Percentiles rank a stretch among this genome's conserved stretches.
Conservation (phyloP, 306 rosid species). For the Dicorynia guianensis region DNA sequence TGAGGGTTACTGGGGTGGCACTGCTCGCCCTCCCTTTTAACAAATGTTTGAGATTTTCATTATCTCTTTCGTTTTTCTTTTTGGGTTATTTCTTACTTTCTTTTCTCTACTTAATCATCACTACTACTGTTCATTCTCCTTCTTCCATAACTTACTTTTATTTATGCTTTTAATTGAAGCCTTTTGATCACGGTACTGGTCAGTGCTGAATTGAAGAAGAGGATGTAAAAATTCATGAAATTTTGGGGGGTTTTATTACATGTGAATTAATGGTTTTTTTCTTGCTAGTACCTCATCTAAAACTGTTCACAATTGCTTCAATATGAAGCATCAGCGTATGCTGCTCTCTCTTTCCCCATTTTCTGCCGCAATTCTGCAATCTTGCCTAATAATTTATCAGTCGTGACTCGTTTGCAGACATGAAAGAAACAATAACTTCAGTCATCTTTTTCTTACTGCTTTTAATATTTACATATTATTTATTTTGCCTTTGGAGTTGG, state of each 20-base stretch:
- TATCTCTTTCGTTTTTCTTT: constrained; percentile 33
- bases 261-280: constrained; percentile 7
- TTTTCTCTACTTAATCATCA: constrained; percentile 20
- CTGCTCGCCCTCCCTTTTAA: constrained; percentile 79
- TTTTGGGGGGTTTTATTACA: constrained; percentile 44
- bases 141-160: constrained; percentile 52
- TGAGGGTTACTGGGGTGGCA: constrained; percentile 81
- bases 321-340: constrained; percentile 55
- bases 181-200: constrained; percentile 49
- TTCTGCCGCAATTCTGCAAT: constrained; percentile 45
- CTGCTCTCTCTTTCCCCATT: constrained; percentile 29
- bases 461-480: background rate
- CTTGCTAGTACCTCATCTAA: constrained; percentile 15
- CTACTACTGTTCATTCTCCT: constrained; percentile 57
- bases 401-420: constrained; percentile 53
- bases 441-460: background rate
- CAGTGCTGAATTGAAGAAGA: constrained; percentile 58
- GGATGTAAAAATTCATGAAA: constrained; percentile 63
- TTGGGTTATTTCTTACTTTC: background rate
- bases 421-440: constrained; percentile 21
- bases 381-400: constrained; percentile 60
- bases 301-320: constrained; percentile 53
- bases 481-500: background rate
- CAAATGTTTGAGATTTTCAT: constrained; percentile 33
- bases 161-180: constrained; percentile 52